Evolutionary conservation across 352 stramenopile genomes (phyloP), one percentile per base, ranked within the genome.

Genomic region (Pythium dissimile): DNA sequence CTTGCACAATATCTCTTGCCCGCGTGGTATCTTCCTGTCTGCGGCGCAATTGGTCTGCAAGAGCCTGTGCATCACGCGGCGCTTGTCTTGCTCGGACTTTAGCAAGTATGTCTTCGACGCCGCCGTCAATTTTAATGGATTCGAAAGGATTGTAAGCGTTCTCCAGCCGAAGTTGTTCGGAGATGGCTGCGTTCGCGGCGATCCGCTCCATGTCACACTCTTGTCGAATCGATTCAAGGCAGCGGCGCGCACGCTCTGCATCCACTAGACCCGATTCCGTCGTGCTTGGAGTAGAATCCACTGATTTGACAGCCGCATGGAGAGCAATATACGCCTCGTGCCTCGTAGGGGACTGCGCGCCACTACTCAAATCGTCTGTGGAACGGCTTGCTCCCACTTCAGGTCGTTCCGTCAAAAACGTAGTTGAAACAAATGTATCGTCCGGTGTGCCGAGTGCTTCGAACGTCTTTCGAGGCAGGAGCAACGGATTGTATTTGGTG

Each of bases 111-210:
- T 84, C 66, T 20, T 86, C 78, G 1, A 89, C 71, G 0, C 78
- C 78, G 31, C 78, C 78, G 4, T 54, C 56, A 24, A 55, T 45
- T 60, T 85, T 86, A 45, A 89, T 86, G 1, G 60, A 55, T 13
- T 72, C 64, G 20, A 88, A 89, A 7, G 78, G 78, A 30, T 86
- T 76, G 48, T 86, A 86, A 4, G 66, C 69, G 15, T 6, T 26
- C 16, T 59, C 42, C 54, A 47, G 42, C 52, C 32, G 31, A 57
- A 57, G 21, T 45, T 44, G 26, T 58, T 67, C 49, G 64, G 66
- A 20, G 1, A 12, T 35, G 2, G 15, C n/a, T 1, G 26, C 21
- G 5, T 42, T 26, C 0, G 27, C 20, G 62, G 45, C 2, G 48
- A 60, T n/a, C 13, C 34, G 2, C 42, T 88, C 75, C 0, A 78